Conservation (phyloP, 2,329 filamentous ascomycete species). For the Dichotomopilus funicola region DNA sequence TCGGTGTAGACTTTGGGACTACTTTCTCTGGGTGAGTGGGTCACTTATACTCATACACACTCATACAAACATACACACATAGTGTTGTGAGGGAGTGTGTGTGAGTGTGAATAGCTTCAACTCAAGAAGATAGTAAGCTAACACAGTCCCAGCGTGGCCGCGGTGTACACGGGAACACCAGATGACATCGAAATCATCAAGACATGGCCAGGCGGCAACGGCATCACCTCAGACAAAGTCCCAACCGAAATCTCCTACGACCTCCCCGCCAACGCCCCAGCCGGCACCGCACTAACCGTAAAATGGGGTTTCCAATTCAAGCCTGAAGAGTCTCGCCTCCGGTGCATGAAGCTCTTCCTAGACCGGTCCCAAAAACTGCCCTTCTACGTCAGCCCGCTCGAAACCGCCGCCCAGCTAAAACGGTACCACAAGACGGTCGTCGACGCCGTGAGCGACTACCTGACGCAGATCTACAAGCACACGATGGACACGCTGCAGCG, state of each 20-base stretch:
- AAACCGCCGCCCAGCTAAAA: conserved; percentile 70
- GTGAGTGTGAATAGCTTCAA: neutral
- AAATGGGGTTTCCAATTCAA: conserved; percentile 83
- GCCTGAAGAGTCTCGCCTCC: conserved; percentile 66
- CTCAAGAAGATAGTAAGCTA: neutral
- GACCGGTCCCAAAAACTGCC: conserved; percentile 75
- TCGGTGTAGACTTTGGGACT: conserved; percentile 79
- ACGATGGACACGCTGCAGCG: conserved; percentile 71
- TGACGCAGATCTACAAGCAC: conserved; percentile 68
- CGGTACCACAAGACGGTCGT: conserved; percentile 69
- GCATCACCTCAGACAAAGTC: conserved; percentile 83
- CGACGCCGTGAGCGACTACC: conserved; percentile 72
- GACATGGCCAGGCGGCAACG: conserved; percentile 76
- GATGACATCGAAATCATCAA: conserved; percentile 81
- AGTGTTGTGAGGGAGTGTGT: too few relatives aligned
- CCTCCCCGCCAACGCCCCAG: conserved; percentile 32
- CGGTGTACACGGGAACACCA: conserved; percentile 67
- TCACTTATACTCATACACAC: neutral
- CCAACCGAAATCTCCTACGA: conserved; percentile 70
- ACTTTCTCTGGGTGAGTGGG: conserved; percentile 66
- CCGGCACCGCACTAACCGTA: conserved; percentile 41
- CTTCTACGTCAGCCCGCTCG: conserved; percentile 70
- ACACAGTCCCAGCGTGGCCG: conserved; percentile 49
- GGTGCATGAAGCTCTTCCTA: conserved; percentile 79
- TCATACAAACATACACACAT: neutral